Conservation (phyloP, 2,329 filamentous ascomycete genomes). For the Aspergillus intermedius region DNA sequence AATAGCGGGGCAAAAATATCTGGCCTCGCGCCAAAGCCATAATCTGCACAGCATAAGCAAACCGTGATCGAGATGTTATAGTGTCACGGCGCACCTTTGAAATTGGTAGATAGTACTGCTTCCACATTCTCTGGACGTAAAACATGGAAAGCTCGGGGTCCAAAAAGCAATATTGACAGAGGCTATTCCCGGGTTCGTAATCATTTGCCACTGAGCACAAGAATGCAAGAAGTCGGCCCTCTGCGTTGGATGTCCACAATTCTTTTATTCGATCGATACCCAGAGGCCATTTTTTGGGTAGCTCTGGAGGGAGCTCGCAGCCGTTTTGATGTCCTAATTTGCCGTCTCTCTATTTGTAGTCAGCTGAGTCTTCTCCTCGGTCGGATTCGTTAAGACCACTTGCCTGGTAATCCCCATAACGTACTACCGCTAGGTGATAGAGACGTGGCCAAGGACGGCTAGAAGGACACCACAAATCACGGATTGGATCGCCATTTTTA, state of each 20-base stretch:
- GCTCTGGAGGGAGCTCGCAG: constrained; percentile 25
- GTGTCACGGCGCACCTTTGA: constrained; percentile 2
- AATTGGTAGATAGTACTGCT: constrained; percentile 8
- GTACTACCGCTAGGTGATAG: not conserved
- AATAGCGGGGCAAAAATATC: constrained; percentile 6
- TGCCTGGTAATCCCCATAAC: not conserved
- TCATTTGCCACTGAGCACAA: constrained; percentile 12
- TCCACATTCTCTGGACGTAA: constrained; percentile 10
- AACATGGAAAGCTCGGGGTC: constrained; percentile 10
- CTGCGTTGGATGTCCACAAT: constrained; percentile 8
- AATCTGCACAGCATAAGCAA: constrained; percentile 2
- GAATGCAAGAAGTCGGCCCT: constrained; percentile 8
- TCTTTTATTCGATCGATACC: constrained; percentile 22
- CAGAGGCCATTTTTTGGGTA: constrained; percentile 28
- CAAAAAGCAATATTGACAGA: constrained; percentile 14
- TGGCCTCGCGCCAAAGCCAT: constrained; percentile 2
- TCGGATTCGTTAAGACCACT: not conserved
- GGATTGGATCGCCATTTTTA: not conserved
- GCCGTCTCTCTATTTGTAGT: not conserved
- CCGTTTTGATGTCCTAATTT: constrained; percentile 4
- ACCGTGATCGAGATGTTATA: not conserved
- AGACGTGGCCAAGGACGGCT: not conserved
- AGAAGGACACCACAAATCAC: not conserved
- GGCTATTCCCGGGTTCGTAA: constrained; percentile 18
- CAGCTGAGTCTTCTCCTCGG: not conserved